Conservation (phyloP, 352 stramenopile genomes). For the Phytopythium aichiense region DNA sequence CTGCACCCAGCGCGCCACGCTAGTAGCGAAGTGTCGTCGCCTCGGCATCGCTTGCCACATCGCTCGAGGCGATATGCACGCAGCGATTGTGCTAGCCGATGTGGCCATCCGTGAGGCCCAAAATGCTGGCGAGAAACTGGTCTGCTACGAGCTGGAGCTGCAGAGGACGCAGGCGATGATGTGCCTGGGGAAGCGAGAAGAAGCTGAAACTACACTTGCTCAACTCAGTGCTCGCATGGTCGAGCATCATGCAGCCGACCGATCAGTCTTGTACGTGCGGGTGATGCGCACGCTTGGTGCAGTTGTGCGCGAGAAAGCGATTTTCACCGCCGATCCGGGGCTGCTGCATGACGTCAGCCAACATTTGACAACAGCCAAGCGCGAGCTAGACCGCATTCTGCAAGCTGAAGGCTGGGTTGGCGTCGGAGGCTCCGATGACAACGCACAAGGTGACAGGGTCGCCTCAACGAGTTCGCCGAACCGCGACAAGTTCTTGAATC, state of each 20-base stretch:
- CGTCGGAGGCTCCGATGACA: conserved; percentile 9
- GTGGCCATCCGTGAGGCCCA: conserved; percentile 35
- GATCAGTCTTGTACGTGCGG: conserved; percentile 30
- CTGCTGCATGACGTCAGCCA: conserved; percentile 14
- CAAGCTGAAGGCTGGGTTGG: conserved; percentile 62
- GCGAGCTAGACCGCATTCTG: conserved; percentile 38
- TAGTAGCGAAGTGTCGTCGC: conserved; percentile 32
- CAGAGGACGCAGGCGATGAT: conserved; percentile 30
- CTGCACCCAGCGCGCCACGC: conserved; percentile 23
- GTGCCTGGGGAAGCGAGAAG: conserved; percentile 32
- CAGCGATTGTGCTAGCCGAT: conserved; percentile 21
- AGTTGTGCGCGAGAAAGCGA: conserved; percentile 30
- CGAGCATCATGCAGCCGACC: conserved; percentile 15
- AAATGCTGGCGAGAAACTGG: conserved; percentile 30
- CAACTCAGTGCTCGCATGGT: conserved; percentile 19
- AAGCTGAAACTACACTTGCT: conserved; percentile 18
- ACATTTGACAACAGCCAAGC: conserved; percentile 33
- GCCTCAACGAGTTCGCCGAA: neutral
- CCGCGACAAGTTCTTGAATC: conserved; percentile 31
- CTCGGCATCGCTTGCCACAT: conserved; percentile 40
- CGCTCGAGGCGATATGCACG: conserved; percentile 20
- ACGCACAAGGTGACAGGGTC: neutral
- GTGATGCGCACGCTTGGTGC: conserved; percentile 34
- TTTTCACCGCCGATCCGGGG: conserved; percentile 10
- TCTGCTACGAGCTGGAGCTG: conserved; percentile 40